A percentile compares a stretch with the other conserved stretches of the same genome.
These are phyloP conservation scores for Chrysosporium queenslandicum DNA, from an alignment of 2,329 filamentous ascomycete species.

Conservation along the genomic window DNA sequence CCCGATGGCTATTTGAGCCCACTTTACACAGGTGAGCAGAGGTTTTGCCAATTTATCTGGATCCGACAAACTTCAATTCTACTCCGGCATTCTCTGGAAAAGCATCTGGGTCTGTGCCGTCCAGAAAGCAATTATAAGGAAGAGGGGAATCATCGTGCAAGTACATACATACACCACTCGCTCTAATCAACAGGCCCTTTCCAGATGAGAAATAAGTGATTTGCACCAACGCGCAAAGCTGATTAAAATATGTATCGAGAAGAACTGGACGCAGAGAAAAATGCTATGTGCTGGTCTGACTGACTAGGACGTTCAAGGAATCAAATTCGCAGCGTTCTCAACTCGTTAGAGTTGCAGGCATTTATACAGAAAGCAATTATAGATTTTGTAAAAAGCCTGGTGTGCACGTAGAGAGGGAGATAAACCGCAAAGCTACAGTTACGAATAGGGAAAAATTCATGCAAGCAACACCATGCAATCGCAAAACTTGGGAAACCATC, in stretches of 20 bases:
- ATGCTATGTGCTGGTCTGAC: neutral
- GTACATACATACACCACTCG: neutral
- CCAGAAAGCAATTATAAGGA: too few relatives aligned
- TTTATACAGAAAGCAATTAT: neutral
- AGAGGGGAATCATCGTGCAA: conserved; percentile 2
- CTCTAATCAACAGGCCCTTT: conserved; percentile 2
- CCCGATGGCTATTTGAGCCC: too few relatives aligned
- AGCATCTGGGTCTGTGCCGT: neutral
- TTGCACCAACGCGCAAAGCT: neutral
- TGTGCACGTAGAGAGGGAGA: neutral
- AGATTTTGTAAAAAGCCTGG: conserved; percentile 15
- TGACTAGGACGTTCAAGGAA: neutral
- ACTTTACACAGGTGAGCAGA: too few relatives aligned
- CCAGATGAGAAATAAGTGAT: neutral
- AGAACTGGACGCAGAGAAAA: neutral
- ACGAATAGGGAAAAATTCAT: neutral
- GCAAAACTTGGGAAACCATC: too few relatives aligned
- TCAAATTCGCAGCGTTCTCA: neutral
- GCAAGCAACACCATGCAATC: neutral
- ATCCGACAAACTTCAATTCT: too few relatives aligned
- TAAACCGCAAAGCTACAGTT: neutral
- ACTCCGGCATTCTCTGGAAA: neutral
- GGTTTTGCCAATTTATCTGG: too few relatives aligned
- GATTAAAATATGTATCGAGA: neutral
- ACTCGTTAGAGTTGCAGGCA: conserved; percentile 9